Conservation (phyloP, 345 rosid genomes). For the Acer saccharum region DNA sequence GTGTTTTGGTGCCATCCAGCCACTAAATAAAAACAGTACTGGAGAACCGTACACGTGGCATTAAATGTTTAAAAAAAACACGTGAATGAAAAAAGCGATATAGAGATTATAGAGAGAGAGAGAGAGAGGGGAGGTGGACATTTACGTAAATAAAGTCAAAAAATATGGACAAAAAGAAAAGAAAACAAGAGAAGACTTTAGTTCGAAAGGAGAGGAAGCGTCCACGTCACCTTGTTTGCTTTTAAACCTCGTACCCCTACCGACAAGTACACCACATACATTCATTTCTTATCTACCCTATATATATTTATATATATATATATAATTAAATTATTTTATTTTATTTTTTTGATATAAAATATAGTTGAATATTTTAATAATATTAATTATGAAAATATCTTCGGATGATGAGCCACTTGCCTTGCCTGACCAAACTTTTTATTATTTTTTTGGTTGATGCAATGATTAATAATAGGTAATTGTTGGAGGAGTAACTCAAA, state of each 20-base stretch:
- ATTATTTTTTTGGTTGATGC: not conserved
- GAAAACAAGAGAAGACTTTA: not conserved
- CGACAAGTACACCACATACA: conserved; percentile 33
- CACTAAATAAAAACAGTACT: not conserved
- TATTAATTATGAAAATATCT: not conserved
- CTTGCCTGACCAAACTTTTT: not conserved
- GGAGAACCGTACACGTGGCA: conserved; percentile 9
- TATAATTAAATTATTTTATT: too few species aligned
- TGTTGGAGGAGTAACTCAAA: not conserved
- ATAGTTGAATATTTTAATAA: not conserved
- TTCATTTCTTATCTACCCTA: conserved; percentile 11
- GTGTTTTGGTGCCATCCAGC: not conserved
- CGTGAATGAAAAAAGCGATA: conserved; percentile 2
- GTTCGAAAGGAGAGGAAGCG: conserved; percentile 39
- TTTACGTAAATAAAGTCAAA: conserved; percentile 24
- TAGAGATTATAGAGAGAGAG: not conserved
- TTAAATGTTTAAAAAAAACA: not conserved
- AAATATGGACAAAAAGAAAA: not conserved
- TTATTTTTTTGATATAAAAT: not conserved
- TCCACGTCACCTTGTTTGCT: conserved; percentile 39
- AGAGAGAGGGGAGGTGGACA: not conserved
- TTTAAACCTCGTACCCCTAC: conserved; percentile 50
- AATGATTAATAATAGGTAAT: not conserved
- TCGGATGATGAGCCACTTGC: not conserved
- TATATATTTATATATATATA: too few species aligned